Evolutionary conservation across 2,329 filamentous ascomycete species (phyloP), one percentile per base, ranked within the genome.

Genomic region (Onygena corvina): DNA sequence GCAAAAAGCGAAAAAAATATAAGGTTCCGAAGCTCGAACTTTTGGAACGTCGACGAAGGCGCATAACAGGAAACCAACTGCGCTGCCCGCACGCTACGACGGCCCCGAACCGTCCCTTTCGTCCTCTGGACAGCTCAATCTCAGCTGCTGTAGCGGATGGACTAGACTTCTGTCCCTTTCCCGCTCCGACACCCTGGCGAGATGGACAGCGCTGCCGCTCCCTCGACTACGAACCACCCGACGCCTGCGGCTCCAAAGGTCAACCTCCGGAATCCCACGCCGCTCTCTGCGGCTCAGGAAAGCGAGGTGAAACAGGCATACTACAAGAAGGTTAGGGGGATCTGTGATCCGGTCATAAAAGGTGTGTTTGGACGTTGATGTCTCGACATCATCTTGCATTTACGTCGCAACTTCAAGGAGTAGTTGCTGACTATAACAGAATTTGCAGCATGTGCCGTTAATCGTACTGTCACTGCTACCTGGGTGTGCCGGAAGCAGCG

Each of bases 401-500:
- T 31, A n/a, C 8, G 30, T n/a, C 30, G n/a, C n/a, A 7, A n/a
- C 8, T 23, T n/a, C n/a, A n/a, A n/a, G n/a, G n/a, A n/a, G n/a
- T 47, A 48, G 51, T 48, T 45, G 20, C 34, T 44, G 46, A 29
- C 36, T 47, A 52, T 11, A 52, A 47, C 58, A 95, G 90, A 84
- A 53, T 98, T 98, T 65, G 92, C 92, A 51, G 81, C 83, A 57
- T 98, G 92, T 74, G 89, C 89, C 48, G 76, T 83, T 46, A 82
- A 83, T 62, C 84, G 86, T 56, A 96, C 89, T 4, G 79, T 96
- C 59, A 88, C 83, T 50, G 84, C 92, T 51, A 84, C 88, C 9
- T 95, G 92, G 73, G 77, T 81, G 48, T 98, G 92, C 72, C 83
- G 87, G 48, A 69, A 76, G 45, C 76, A 89, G 61, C 84, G 88